Base-by-base conservation (phyloP, 495 filamentous ascomycete genomes). In the Halenospora varia region DNA sequence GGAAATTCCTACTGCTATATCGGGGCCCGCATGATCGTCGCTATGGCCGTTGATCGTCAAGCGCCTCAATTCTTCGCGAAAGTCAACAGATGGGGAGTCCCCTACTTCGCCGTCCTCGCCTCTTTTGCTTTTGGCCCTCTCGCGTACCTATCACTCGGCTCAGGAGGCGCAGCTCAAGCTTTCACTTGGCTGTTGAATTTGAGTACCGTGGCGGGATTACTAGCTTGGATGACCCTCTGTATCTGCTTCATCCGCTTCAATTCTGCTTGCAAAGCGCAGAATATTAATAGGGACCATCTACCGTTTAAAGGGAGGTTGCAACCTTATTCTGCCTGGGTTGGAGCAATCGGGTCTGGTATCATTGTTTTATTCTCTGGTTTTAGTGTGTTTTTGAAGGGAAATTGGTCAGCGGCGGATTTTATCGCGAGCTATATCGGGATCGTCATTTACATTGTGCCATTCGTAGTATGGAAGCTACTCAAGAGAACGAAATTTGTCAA, bases 11-110 rank as follows among this genome's bases (percentile, higher is more conserved):
- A 75, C 29, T 73, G 82, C 8, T 80, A 77, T 42, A 77, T 76
- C 24, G 84, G 81, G 8, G 82, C 81, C 0, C 77, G 84, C 24
- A 83, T 82, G 2, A 65, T 86, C 26, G 83, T 84, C 62, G 82
- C 80, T 10, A 69, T 87, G 45, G 82, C 81, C 17, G 42, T 46
- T 46, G n/a, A 84, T 55, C 80, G 68, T 52, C 84, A 72, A 68
- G 82, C 65, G 19, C 83, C 83, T 0, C 77, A 73, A 18, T 48
- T 82, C 22, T 82, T 82, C 56, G 70, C 75, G 24, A 68, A 59
- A 17, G 85, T 80, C 0, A 84, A 77, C 19, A 74, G 70, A 13
- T 80, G 81, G 71, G 85, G 84, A 25, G 76, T 82, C 2, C 82
- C 82, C 0, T 84, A 82, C 50, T 71, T 77, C 64, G 82, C 79